Conservation (phyloP, 2,329 filamentous ascomycete genomes). For the Rutstroemia sp. region DNA sequence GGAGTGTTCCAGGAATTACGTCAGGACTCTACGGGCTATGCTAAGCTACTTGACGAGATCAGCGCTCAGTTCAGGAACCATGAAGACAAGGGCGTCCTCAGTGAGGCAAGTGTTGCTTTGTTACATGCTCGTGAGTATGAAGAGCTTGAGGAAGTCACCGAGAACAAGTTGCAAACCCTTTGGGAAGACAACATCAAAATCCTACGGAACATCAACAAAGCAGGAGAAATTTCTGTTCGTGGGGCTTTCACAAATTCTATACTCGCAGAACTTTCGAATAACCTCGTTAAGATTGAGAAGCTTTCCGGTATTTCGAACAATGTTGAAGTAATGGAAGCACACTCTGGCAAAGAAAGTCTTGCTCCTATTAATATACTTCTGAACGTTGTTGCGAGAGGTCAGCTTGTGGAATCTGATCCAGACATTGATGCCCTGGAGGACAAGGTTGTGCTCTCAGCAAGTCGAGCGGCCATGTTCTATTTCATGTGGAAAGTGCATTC, state of each 20-base stretch:
- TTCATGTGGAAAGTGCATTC: conserved; percentile 86
- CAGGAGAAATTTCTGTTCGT: conserved; percentile 63
- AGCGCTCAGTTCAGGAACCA: conserved; percentile 93
- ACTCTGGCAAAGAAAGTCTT: conserved; percentile 37
- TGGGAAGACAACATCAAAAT: conserved; percentile 80
- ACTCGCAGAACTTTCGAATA: conserved; percentile 64
- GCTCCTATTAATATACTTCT: conserved; percentile 62
- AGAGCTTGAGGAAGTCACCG: conserved; percentile 79
- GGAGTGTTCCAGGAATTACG: conserved; percentile 83
- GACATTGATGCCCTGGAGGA: conserved; percentile 73
- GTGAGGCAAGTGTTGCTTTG: conserved; percentile 75
- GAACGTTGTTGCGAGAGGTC: conserved; percentile 65
- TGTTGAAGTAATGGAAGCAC: conserved; percentile 63
- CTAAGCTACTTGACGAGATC: conserved; percentile 79
- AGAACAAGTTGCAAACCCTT: conserved; percentile 69
- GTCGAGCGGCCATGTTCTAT: conserved; percentile 75
- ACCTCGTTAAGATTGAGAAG: conserved; percentile 72
- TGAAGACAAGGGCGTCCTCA: conserved; percentile 75
- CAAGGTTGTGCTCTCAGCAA: conserved; percentile 66
- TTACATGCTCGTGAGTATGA: conserved; percentile 80
- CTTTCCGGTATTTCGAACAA: conserved; percentile 75
- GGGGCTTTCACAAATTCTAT: conserved; percentile 59
- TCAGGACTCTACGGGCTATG: conserved; percentile 75
- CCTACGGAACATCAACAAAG: conserved; percentile 55
- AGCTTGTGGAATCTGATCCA: conserved; percentile 56